Percentiles rank a stretch among this genome's conserved stretches.
phyloP scores from a whole-genome alignment of 2,329 filamentous ascomycete species.

The Triangularia verruculosa region DNA sequence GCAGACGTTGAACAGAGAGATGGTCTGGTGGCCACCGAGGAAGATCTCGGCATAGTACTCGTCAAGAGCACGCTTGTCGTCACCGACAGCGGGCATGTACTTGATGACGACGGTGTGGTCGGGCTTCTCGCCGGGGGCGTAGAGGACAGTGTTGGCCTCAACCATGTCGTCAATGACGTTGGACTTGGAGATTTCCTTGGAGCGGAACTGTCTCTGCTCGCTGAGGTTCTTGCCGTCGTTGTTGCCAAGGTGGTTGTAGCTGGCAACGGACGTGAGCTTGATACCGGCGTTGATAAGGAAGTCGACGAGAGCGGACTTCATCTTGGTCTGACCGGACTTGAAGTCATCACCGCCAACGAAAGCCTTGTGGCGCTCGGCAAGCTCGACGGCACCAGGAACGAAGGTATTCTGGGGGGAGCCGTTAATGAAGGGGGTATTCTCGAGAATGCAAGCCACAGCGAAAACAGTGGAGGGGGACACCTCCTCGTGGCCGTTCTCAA shows the following conservation, averaged over 20 bases:
- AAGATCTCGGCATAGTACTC: constrained; percentile 99
- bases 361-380: constrained; percentile 80
- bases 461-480: constrained; percentile 96
- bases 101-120: constrained; percentile 99
- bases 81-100: constrained; percentile 98
- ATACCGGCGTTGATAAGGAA: constrained; percentile 98
- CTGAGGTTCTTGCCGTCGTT: constrained; percentile 99
- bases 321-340: constrained; percentile 99
- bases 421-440: constrained; percentile 93
- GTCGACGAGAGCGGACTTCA: constrained; percentile 98
- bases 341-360: constrained; percentile 99
- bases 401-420: constrained; percentile 99
- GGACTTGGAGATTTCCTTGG: constrained; percentile 99
- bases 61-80: constrained; percentile 97
- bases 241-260: constrained; percentile 99
- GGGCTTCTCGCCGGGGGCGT: constrained; percentile 88
- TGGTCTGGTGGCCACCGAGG: constrained; percentile 96
- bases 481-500: constrained; percentile 82
- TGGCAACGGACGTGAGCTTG: constrained; percentile 96
- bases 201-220: constrained; percentile 97
- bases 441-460: constrained; percentile 88
- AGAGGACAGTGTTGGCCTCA: constrained; percentile 86
- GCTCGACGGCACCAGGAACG: constrained; percentile 84
- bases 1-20: constrained; percentile 96
- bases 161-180: constrained; percentile 99